phyloP scores from a whole-genome alignment of 306 rosid species.

The Quercus bicolor region DNA sequence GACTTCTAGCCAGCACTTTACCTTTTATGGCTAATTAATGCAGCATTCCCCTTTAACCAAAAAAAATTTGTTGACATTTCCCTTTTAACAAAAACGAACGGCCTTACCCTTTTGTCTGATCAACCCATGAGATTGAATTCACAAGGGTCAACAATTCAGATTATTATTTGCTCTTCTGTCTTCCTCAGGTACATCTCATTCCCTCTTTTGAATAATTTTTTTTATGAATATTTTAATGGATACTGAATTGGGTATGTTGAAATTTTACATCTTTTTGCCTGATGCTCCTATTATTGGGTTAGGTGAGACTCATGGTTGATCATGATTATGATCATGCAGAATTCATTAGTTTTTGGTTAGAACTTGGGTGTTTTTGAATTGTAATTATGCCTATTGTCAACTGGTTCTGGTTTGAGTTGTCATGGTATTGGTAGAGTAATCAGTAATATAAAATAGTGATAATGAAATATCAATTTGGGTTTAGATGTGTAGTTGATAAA shows the following conservation, averaged over 20 bases:
- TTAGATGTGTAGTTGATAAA: background rate
- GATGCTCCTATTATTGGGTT: background rate
- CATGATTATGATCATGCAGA: background rate
- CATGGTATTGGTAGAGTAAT: background rate
- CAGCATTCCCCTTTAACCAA: too few species aligned
- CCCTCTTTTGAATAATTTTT: background rate
- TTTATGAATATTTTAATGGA: background rate
- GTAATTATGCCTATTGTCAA: background rate
- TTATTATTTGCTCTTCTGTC: background rate
- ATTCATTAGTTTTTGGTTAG: background rate
- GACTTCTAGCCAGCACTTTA: too few species aligned
- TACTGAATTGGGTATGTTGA: conserved; percentile 2
- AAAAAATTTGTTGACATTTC: too few species aligned
- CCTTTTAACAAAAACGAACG: too few species aligned
- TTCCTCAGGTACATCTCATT: conserved; percentile 12
- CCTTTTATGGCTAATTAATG: too few species aligned
- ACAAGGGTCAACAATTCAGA: background rate
- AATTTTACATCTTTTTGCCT: background rate
- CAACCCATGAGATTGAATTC: background rate
- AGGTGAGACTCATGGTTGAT: background rate
- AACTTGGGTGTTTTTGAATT: background rate
- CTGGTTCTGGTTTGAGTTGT: background rate
- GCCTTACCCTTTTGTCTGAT: background rate
- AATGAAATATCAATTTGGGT: background rate
- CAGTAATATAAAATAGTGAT: background rate